Conservation (phyloP, 345 rosid species). For the Citrus hindsii region DNA sequence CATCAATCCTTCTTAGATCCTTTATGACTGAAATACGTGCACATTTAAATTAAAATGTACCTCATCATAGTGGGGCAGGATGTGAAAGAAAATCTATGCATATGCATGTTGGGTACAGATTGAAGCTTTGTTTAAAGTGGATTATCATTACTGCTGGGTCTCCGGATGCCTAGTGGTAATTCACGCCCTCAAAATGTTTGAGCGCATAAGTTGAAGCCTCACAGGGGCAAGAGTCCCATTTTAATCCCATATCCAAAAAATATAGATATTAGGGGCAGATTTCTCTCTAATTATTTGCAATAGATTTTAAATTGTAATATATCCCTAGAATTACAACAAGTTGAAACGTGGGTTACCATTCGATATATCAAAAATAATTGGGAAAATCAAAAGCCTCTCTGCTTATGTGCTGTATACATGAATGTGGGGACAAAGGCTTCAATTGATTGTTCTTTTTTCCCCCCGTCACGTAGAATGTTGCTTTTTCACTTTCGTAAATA, state of each 20-base stretch:
- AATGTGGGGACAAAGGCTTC: slow-evolving; percentile 59
- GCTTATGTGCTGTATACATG: slow-evolving; percentile 37
- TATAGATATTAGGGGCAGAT: too few species aligned
- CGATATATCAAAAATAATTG: slow-evolving; percentile 15
- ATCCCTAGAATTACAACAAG: too few species aligned
- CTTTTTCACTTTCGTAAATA: slow-evolving; percentile 27
- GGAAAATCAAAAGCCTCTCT: slow-evolving; percentile 42
- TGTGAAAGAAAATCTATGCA: slow-evolving; percentile 29
- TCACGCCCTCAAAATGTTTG: too few species aligned
- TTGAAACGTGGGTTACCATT: slow-evolving; percentile 16
- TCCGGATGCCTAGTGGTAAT: too few species aligned
- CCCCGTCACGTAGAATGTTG: slow-evolving; percentile 27
- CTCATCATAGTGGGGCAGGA: not conserved
- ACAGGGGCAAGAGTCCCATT: too few species aligned
- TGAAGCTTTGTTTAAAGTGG: slow-evolving; percentile 50
- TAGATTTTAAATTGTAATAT: too few species aligned
- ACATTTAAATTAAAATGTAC: not conserved
- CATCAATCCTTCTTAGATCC: not conserved
- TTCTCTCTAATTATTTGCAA: too few species aligned
- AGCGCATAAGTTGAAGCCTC: too few species aligned
- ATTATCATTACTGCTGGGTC: too few species aligned
- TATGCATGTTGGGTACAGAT: slow-evolving; percentile 65
- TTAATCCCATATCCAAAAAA: too few species aligned
- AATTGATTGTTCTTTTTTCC: slow-evolving; percentile 39
- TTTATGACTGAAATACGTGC: not conserved